Evolutionary conservation across 768 basidiomycete genomes (phyloP).

Genomic region (Rhizopogon vesiculosus): DNA sequence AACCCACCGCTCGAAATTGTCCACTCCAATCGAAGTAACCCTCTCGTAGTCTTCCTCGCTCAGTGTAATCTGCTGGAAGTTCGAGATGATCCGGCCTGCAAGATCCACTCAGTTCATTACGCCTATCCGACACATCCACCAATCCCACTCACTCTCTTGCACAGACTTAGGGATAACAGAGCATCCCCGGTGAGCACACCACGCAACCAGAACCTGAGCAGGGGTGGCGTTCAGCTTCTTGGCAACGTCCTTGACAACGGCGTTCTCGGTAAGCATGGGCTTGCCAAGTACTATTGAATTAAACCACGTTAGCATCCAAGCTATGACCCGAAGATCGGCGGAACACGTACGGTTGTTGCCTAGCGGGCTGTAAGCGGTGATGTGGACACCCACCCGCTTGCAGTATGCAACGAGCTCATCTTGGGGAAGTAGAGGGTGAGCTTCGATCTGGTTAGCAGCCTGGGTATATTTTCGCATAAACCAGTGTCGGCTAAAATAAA

Average conservation of each 20-base stretch:
- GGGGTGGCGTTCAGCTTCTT: slow-evolving; percentile 57
- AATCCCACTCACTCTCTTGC: slow-evolving; percentile 36
- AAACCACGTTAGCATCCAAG: background rate
- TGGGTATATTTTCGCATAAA: slow-evolving; percentile 12
- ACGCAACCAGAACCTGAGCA: slow-evolving; percentile 82
- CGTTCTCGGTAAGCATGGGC: slow-evolving; percentile 65
- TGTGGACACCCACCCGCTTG: slow-evolving; percentile 63
- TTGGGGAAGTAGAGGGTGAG: slow-evolving; percentile 77
- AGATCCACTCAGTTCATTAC: background rate
- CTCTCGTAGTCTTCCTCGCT: slow-evolving; percentile 62
- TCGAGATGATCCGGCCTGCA: slow-evolving; percentile 60
- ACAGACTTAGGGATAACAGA: slow-evolving; percentile 86
- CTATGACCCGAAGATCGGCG: background rate
- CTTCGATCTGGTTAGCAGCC: slow-evolving; percentile 77
- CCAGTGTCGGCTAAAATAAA: slow-evolving; percentile 1
- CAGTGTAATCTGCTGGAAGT: slow-evolving; percentile 73
- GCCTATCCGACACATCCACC: background rate
- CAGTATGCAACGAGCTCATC: slow-evolving; percentile 68
- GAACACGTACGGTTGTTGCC: slow-evolving; percentile 66
- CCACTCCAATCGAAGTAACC: slow-evolving; percentile 33
- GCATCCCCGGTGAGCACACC: slow-evolving; percentile 71
- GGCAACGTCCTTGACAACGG: slow-evolving; percentile 58
- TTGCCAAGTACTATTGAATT: slow-evolving; percentile 45
- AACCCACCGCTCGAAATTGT: slow-evolving; percentile 31
- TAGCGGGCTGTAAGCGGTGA: slow-evolving; percentile 71